Percentiles rank a stretch among this genome's conserved stretches.
These are phyloP conservation scores for Carpinus viminea DNA, from an alignment of 306 rosid genomes.

Conservation along the genomic window DNA sequence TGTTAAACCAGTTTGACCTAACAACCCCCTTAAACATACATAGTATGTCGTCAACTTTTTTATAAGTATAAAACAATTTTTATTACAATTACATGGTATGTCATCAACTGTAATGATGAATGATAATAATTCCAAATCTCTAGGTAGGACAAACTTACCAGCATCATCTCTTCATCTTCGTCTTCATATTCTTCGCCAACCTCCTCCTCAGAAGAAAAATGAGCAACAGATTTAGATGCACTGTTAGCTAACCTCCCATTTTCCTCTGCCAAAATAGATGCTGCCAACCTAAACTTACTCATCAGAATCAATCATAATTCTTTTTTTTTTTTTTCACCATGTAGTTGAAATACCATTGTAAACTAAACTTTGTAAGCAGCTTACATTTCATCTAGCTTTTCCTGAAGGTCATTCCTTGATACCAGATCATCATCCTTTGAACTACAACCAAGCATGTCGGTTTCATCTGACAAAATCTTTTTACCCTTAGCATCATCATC, in stretches of 20 bases:
- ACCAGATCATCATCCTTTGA: constrained; percentile 15
- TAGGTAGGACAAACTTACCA: constrained; percentile 46
- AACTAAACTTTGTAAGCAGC: constrained; percentile 27
- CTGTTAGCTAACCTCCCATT: constrained; percentile 35
- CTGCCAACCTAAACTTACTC: constrained; percentile 77
- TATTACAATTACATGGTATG: not conserved
- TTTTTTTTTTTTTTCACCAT: not conserved
- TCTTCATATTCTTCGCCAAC: constrained; percentile 23
- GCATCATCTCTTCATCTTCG: constrained; percentile 58
- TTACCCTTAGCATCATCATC: constrained; percentile 32
- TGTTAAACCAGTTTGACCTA: not conserved
- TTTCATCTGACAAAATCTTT: constrained; percentile 25
- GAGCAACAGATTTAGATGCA: constrained; percentile 40
- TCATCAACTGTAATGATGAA: constrained; percentile 11
- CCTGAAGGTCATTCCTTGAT: constrained; percentile 47
- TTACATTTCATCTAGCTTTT: constrained; percentile 79
- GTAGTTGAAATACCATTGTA: constrained; percentile 12
- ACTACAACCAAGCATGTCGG: constrained; percentile 14
- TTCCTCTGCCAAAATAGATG: constrained; percentile 79
- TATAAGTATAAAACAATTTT: not conserved
- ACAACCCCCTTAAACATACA: too few relatives aligned
- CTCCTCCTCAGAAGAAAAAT: constrained; percentile 44
- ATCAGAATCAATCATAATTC: constrained; percentile 16
- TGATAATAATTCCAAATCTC: constrained; percentile 21
- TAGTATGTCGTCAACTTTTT: too few relatives aligned